These are phyloP conservation scores for Raphanus hybrid DNA, from an alignment of 441 rosid species.

Conservation along the genomic window DNA sequence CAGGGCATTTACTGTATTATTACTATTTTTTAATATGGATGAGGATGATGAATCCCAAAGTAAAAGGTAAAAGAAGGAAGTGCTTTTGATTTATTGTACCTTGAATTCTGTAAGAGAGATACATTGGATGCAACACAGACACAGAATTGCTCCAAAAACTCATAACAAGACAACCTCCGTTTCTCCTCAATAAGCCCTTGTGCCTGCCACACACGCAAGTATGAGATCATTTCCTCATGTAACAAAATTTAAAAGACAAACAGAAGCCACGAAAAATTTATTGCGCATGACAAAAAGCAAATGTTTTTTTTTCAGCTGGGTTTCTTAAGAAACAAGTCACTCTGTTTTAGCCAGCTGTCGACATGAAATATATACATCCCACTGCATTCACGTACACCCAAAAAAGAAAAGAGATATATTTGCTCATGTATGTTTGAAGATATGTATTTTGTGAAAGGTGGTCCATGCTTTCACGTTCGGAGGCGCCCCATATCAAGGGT, in stretches of 20 bases:
- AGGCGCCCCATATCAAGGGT: background rate
- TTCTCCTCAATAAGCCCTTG: conserved; percentile 74
- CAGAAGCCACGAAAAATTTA: background rate
- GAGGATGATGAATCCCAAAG: background rate
- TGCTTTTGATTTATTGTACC: conserved; percentile 40
- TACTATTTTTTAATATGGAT: no score
- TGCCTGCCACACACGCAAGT: conserved; percentile 53
- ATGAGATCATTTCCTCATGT: background rate
- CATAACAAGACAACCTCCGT: conserved; percentile 57
- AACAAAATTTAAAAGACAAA: background rate
- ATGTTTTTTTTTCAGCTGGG: background rate
- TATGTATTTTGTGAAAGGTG: background rate
- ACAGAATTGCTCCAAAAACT: conserved; percentile 57
- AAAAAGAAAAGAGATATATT: background rate
- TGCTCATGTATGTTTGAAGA: background rate
- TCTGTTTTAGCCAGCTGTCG: conserved; percentile 27
- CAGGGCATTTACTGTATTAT: conserved; percentile 59
- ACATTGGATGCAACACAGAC: conserved; percentile 53
- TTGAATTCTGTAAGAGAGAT: conserved; percentile 61
- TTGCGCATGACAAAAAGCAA: background rate
- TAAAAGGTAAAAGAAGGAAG: background rate
- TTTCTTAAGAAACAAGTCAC: conserved; percentile 28
- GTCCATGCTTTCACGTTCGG: conserved; percentile 34
- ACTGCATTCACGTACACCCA: background rate
- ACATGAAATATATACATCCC: conserved; percentile 2